These are phyloP conservation scores for Allantophomopsis lycopodina DNA, from an alignment of 2,329 filamentous ascomycete genomes.

Conservation along the genomic window DNA sequence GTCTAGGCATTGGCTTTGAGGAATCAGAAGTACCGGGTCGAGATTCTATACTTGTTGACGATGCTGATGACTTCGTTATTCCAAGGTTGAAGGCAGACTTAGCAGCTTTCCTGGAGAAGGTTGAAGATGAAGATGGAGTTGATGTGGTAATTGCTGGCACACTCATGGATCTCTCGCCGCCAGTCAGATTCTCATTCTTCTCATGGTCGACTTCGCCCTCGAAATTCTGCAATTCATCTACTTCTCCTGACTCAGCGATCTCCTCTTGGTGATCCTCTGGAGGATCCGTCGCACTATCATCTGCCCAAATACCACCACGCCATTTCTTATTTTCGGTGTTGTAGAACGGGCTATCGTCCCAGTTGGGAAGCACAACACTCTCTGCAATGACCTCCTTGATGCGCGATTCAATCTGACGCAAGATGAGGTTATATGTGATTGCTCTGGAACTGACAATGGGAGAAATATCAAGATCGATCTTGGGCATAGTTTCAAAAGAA, in stretches of 20 bases:
- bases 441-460: conserved; percentile 91
- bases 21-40: conserved; percentile 22
- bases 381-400: conserved; percentile 92
- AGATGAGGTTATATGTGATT: conserved; percentile 85
- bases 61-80: conserved; percentile 21
- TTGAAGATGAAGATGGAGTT: conserved; percentile 23
- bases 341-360: conserved; percentile 91
- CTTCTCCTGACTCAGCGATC: conserved; percentile 29
- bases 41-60: conserved; percentile 33
- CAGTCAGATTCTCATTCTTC: conserved; percentile 20
- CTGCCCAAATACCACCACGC: conserved; percentile 71
- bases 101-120: conserved; percentile 34
- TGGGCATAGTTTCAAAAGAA: conserved; percentile 84
- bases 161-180: conserved; percentile 42
- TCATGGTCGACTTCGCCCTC: conserved; percentile 17
- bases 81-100: conserved; percentile 13
- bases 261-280: conserved; percentile 22
- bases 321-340: conserved; percentile 65
- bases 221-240: conserved; percentile 23
- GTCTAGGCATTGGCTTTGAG: conserved; percentile 35
- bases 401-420: conserved; percentile 85
- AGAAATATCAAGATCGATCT: conserved; percentile 87
- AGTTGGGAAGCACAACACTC: conserved; percentile 82
- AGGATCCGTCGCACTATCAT: conserved; percentile 31
- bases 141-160: conserved; percentile 28